Evolutionary conservation across 2,329 filamentous ascomycete genomes (phyloP), one percentile per base, ranked within the genome.

Genomic region (Esteya vermicola): DNA sequence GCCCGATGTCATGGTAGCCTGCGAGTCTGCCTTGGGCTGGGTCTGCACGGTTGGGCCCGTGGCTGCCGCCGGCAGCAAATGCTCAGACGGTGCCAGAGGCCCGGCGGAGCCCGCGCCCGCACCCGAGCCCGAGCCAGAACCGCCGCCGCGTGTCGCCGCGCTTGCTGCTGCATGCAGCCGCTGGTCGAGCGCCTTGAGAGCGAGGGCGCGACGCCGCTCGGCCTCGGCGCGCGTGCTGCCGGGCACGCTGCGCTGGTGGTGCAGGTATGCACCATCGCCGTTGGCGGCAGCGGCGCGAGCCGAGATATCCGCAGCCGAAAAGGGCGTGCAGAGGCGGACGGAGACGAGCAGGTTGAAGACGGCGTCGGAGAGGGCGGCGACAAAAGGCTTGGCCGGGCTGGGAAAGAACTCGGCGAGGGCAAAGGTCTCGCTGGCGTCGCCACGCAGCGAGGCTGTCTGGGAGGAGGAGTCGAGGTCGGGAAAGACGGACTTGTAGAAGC

Each of bases 351-450:
- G 57, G 43, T 71, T 68, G 61, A 89, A 95, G 21, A 95, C 58
- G 45, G 76, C 68, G 50, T 85, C 78, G 10, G 82, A 72, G n/a
- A 93, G 56, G 9, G 76, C 70, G 14, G 79, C 74, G 32, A 96
- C 70, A 13, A 84, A 65, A 0, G 85, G 82, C 56, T 95, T 89
- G 32, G 83, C 64, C 4, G 80, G 75, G 36, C 81, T 82, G 0
- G 91, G 91, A 63, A 96, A 96, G 67, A 98, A 94, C 52, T 91
- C 85, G 48, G 86, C 81, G 57, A 98, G 93, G 8, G 88, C 82
- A 56, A 98, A 98, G 0, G 88, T 94, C 60, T 98, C 91, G 58
- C 84, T 93, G 27, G 91, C 85, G 57, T 98, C 91, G 46, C 91
- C 91, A 47, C 80, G 82, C 50, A 93, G 74, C 9, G 71, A 65